Percentiles rank a stretch among this genome's conserved stretches.
Conservation (phyloP, 2,329 filamentous ascomycete species). For the Zymoseptoria brevis region DNA sequence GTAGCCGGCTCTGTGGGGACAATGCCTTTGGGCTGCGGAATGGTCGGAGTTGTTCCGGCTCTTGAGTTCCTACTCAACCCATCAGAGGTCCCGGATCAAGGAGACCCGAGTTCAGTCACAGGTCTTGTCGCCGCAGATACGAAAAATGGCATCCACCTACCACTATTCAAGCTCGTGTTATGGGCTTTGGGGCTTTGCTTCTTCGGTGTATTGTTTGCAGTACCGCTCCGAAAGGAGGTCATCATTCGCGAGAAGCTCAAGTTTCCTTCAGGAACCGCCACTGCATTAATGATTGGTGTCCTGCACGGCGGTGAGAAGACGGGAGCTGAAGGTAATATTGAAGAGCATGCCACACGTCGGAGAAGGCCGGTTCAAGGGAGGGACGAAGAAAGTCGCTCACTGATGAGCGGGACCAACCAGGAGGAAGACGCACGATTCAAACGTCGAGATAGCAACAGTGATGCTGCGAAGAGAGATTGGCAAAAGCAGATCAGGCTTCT, state of each 20-base stretch:
- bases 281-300: conserved; percentile 84
- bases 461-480: conserved; percentile 44
- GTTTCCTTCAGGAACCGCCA: conserved; percentile 93
- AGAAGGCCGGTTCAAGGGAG: conserved; percentile 10
- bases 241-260: conserved; percentile 87
- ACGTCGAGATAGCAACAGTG: conserved; percentile 9
- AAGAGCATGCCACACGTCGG: conserved; percentile 18
- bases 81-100: conserved; percentile 49
- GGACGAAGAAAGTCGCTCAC: conserved; percentile 30
- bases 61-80: conserved; percentile 74
- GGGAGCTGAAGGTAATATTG: conserved; percentile 32
- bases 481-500: conserved; percentile 54
- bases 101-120: conserved; percentile 8
- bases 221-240: conserved; percentile 81
- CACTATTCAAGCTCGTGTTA: conserved; percentile 68
- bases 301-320: conserved; percentile 58
- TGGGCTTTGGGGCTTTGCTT: conserved; percentile 93
- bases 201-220: conserved; percentile 94
- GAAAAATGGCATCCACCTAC: conserved; percentile 25
- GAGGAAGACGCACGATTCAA: conserved; percentile 17
- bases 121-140: conserved; percentile 3
- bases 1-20: conserved; percentile 93
- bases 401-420: conserved; percentile 23
- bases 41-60: conserved; percentile 89
- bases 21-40: conserved; percentile 92